Percentiles rank a stretch among this genome's conserved stretches.
phyloP scores from a whole-genome alignment of 2,329 filamentous ascomycete genomes.

The Xylaria sp. region DNA sequence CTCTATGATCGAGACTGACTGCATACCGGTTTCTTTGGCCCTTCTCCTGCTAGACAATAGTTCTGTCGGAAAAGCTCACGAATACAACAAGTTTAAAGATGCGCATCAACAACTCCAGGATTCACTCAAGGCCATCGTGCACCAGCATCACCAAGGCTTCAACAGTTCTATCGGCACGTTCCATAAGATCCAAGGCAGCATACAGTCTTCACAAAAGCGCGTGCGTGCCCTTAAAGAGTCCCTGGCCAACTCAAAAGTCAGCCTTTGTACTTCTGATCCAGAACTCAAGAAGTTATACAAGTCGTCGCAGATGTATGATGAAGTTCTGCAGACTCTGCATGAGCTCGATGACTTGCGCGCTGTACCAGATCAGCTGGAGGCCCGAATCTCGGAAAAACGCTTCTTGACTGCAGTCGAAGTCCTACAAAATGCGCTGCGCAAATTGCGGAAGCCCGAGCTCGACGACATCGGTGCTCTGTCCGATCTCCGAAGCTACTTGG shows the following conservation, averaged over 20 bases:
- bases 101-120: conserved; percentile 86
- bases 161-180: conserved; percentile 98
- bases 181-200: conserved; percentile 94
- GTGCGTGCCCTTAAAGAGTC: conserved; percentile 79
- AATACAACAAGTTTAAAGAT: conserved; percentile 77
- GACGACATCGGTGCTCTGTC: conserved; percentile 85
- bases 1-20: conserved; percentile 82
- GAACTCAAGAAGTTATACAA: conserved; percentile 86
- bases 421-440: conserved; percentile 76
- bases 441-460: conserved; percentile 80
- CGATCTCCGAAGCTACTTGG: conserved; percentile 81
- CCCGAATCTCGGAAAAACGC: conserved; percentile 90
- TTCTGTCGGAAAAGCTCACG: conserved; percentile 84
- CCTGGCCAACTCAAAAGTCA: conserved; percentile 72
- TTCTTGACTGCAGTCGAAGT: conserved; percentile 92
- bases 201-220: conserved; percentile 79
- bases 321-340: conserved; percentile 74
- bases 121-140: conserved; percentile 89
- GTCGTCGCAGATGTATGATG: conserved; percentile 84
- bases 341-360: conserved; percentile 83
- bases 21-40: conserved; percentile 89
- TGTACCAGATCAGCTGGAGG: conserved; percentile 88
- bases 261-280: conserved; percentile 77
- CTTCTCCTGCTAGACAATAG: conserved; percentile 90
- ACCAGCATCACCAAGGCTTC: conserved; percentile 98